These are phyloP conservation scores for Amanita exitialis DNA, from an alignment of 768 basidiomycete species.

Conservation along the genomic window DNA sequence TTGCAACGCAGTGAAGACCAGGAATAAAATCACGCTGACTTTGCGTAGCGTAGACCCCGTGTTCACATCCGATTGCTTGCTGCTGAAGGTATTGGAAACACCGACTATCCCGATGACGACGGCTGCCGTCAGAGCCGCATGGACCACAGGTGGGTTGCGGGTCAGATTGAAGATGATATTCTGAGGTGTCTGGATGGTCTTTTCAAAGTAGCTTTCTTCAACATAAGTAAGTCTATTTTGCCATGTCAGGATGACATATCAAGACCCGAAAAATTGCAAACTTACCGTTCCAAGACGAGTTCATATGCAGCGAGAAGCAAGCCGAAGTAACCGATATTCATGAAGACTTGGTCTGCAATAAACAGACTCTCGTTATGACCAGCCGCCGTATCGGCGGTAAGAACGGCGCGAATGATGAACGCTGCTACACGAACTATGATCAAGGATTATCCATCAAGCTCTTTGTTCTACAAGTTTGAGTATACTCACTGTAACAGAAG, in stretches of 20 bases:
- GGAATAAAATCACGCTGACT: slow-evolving; percentile 26
- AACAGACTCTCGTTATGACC: slow-evolving; percentile 22
- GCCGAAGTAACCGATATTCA: slow-evolving; percentile 33
- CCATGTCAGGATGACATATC: not conserved
- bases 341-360: slow-evolving; percentile 28
- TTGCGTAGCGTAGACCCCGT: slow-evolving; percentile 18
- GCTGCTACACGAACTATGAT: slow-evolving; percentile 28
- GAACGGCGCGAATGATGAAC: slow-evolving; percentile 27
- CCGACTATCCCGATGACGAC: slow-evolving; percentile 26
- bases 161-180: slow-evolving; percentile 4
- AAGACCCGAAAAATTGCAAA: not conserved
- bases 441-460: not conserved
- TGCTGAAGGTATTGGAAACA: slow-evolving; percentile 10
- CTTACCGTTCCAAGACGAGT: slow-evolving; percentile 31
- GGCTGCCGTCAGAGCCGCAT: slow-evolving; percentile 16
- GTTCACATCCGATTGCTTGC: slow-evolving; percentile 6
- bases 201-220: not conserved
- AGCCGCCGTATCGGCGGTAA: slow-evolving; percentile 20
- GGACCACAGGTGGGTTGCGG: slow-evolving; percentile 22
- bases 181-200: not conserved
- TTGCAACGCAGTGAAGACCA: slow-evolving; percentile 23
- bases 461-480: not conserved
- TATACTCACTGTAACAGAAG: slow-evolving; percentile 27
- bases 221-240: not conserved
- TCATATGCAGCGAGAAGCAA: slow-evolving; percentile 31